Evolutionary conservation across 1,139 yeast genomes (phyloP), one percentile per base, ranked within the genome.

Genomic region (Hanseniaspora uvarum): DNA sequence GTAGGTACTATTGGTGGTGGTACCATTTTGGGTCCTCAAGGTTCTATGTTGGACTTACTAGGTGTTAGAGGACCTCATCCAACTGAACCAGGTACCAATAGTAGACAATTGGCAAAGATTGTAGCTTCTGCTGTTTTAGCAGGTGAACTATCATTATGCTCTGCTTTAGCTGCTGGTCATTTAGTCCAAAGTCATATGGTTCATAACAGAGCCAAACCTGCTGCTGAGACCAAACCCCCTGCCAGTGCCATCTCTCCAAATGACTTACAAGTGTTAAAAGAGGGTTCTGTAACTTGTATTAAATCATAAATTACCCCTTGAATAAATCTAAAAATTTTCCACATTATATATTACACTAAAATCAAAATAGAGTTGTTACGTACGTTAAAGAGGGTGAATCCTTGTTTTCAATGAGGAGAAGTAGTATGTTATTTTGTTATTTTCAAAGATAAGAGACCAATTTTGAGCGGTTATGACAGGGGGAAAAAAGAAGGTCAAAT

Each of bases 1-100:
- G 98, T 92, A 46, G 99, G 99, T 58, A 92, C 99, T 4, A 89
- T 94, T 69, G 99, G 99, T 58, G 98, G 99, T 58, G 98, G 99
- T 66, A 94, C 99, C 10, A 86, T 94, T 58, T 77, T 94, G 62
- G 97, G 86, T 65, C 96, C 99, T 37, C 99, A 94, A 72, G 86
- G 89, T 49, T 87, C 98, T 31, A 86, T 94, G 95, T 76, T 94
- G 59, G 97, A 94, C 63, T 73, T 94, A 62, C 75, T 94, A 59
- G 97, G 97, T 39, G 95, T 94, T 47, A 81, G 86, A 62, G 99
- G 99, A 5, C 96, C 98, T 14, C 95, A 89, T 68, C 86, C 95
- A 44, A 83, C 92, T 10, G 79, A 75, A 56, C 98, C 98, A 1
- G 99, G 99, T 61, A 86, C 82, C 54, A 94, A 94, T 69, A 94